Conservation (phyloP, 495 filamentous ascomycete genomes). For the Massariosphaeria phaeospora region DNA sequence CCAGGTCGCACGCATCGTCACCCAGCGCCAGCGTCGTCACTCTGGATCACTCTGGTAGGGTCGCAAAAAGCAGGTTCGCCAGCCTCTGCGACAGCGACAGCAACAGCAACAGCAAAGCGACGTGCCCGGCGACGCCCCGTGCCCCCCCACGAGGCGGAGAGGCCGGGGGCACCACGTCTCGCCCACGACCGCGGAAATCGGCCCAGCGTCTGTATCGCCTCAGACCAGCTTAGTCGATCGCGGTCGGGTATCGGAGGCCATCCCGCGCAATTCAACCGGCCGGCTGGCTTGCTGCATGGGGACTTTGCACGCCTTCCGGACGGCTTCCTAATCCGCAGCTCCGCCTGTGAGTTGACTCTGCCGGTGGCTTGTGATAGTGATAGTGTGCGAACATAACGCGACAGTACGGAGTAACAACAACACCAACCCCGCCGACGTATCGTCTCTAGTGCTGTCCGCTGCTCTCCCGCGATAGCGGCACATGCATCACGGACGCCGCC, state of each 20-base stretch:
- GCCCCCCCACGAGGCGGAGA: conserved; percentile 1
- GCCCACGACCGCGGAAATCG: background rate
- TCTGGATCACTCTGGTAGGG: no score
- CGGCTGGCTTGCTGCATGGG: conserved; percentile 4
- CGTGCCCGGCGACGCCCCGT: background rate
- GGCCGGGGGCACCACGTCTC: background rate
- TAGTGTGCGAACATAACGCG: no score
- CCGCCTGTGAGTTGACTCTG: conserved; percentile 6
- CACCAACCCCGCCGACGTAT: background rate
- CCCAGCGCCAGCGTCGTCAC: background rate
- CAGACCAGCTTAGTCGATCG: conserved; percentile 20
- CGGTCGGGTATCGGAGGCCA: background rate
- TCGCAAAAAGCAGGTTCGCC: no score
- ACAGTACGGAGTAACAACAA: background rate
- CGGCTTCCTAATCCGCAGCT: conserved; percentile 15
- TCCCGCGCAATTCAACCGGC: no score
- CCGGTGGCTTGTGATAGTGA: no score
- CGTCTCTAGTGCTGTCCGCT: background rate
- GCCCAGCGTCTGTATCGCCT: conserved; percentile 12
- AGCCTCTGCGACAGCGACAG: no score
- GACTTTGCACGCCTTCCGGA: conserved; percentile 3
- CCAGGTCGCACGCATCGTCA: background rate
- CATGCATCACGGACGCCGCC: no score
- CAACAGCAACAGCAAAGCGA: no score
- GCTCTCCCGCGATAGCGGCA: background rate